A percentile compares a stretch with the other conserved stretches of the same genome.
These are phyloP conservation scores for Podosphaera fusca DNA, from an alignment of 2,329 filamentous ascomycete species.

Conservation along the genomic window DNA sequence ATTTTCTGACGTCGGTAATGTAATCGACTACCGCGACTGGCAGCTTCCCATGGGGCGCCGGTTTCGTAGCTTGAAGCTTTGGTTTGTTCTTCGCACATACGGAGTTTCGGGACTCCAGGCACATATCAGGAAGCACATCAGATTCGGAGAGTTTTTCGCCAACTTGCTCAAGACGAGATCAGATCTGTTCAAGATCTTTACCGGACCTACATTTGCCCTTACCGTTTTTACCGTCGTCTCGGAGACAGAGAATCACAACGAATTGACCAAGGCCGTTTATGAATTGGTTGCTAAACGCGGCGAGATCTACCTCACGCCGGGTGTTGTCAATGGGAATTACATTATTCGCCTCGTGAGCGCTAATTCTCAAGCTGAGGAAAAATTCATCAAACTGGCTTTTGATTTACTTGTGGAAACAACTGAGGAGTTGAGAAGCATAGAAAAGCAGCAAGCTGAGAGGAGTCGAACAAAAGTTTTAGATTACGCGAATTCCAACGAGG, in stretches of 20 bases:
- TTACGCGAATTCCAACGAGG: too few relatives aligned
- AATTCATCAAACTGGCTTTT: constrained; percentile 51
- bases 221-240: constrained; percentile 48
- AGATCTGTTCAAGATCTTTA: constrained; percentile 57
- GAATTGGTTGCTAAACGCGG: constrained; percentile 50
- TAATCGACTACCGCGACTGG: constrained; percentile 94
- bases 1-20: constrained; percentile 58
- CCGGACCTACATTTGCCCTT: constrained; percentile 53
- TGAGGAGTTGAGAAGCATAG: constrained; percentile 12
- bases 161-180: constrained; percentile 29
- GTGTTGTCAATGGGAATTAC: constrained; percentile 47
- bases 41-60: constrained; percentile 78
- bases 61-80: constrained; percentile 78
- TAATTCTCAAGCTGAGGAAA: constrained; percentile 44
- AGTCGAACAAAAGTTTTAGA: too few relatives aligned
- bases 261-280: constrained; percentile 51
- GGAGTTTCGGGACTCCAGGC: constrained; percentile 52
- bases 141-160: constrained; percentile 47
- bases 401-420: constrained; percentile 35
- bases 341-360: constrained; percentile 65
- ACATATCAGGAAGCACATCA: constrained; percentile 48
- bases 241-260: constrained; percentile 19
- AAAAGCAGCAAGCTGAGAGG: constrained; percentile 1
- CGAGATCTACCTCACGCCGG: constrained; percentile 64
- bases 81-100: constrained; percentile 77